A percentile compares a stretch with the other conserved stretches of the same genome.
Evolutionary conservation across 2,329 filamentous ascomycete species (phyloP).

Genomic region (Ophiocordyceps camponoti-rufipedis): DNA sequence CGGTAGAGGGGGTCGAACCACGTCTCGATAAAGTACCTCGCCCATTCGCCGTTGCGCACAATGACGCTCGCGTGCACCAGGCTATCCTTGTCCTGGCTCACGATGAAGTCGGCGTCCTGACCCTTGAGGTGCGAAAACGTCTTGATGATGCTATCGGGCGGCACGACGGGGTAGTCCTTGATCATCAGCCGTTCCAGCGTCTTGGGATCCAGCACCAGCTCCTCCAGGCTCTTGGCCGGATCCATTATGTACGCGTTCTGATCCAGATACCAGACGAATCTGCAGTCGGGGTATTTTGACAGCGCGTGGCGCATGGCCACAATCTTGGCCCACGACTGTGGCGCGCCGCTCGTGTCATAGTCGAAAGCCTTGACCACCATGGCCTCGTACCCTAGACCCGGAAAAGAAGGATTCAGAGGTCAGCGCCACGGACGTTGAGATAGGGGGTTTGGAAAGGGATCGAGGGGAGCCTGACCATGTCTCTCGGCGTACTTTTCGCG

Average conservation of each 20-base stretch:
- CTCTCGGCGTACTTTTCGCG: constrained; percentile 65
- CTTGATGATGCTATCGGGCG: constrained; percentile 91
- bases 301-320: constrained; percentile 82
- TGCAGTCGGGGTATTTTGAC: constrained; percentile 55
- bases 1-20: constrained; percentile 95
- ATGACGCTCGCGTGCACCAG: constrained; percentile 63
- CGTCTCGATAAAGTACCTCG: constrained; percentile 77
- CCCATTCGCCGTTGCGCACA: constrained; percentile 72
- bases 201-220: constrained; percentile 47
- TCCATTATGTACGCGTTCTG: constrained; percentile 82
- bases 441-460: neutral
- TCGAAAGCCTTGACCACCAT: constrained; percentile 65
- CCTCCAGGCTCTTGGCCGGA: constrained; percentile 47
- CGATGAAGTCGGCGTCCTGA: constrained; percentile 59
- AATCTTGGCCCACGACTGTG: constrained; percentile 56
- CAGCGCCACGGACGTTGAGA: neutral
- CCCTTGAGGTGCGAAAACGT: constrained; percentile 72
- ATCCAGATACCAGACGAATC: constrained; percentile 77
- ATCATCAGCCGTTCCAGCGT: constrained; percentile 66
- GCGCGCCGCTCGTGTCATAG: constrained; percentile 48
- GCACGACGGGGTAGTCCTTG: constrained; percentile 70
- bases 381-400: constrained; percentile 53
- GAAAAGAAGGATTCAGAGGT: neutral
- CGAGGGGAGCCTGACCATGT: constrained; percentile 45
- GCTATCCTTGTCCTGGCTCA: constrained; percentile 73